Percentiles rank a stretch among this genome's conserved stretches.
Conservation (phyloP, 192 early-diverging fungal species). For the Glomus cerebriforme region DNA sequence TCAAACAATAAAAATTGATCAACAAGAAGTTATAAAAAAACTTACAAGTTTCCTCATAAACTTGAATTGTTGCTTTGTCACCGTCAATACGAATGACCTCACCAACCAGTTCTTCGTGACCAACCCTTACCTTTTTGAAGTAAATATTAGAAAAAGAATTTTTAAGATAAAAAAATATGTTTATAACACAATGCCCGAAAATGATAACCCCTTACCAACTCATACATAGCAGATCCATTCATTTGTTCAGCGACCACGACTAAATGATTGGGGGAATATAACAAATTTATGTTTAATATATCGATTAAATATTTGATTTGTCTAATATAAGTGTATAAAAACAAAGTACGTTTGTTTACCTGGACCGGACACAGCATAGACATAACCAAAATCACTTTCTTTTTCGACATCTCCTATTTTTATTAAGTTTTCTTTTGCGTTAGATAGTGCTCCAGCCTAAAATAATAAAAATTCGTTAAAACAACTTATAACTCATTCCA, state of each 20-base stretch:
- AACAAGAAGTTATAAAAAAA: neutral
- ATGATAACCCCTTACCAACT: slow-evolving; percentile 78
- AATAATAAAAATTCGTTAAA: neutral
- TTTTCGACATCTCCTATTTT: slow-evolving; percentile 84
- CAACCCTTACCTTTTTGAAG: slow-evolving; percentile 82
- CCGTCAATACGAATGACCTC: slow-evolving; percentile 99
- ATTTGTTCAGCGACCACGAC: slow-evolving; percentile 99
- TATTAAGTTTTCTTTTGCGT: slow-evolving; percentile 79
- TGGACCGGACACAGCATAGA: slow-evolving; percentile 98
- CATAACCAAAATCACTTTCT: slow-evolving; percentile 87
- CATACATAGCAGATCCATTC: slow-evolving; percentile 96
- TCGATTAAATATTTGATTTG: too few relatives aligned
- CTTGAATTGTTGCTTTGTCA: slow-evolving; percentile 99
- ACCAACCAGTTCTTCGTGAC: slow-evolving; percentile 95
- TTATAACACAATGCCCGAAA: too few relatives aligned
- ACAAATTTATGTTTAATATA: too few relatives aligned
- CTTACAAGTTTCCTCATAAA: slow-evolving; percentile 98
- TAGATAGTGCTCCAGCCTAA: slow-evolving; percentile 90
- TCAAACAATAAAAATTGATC: neutral
- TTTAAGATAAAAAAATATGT: slow-evolving; percentile 7
- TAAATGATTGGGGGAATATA: slow-evolving; percentile 37
- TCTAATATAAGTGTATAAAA: neutral
- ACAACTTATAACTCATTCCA: too few relatives aligned
- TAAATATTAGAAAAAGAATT: neutral
- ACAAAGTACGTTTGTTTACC: slow-evolving; percentile 52